phyloP scores from a whole-genome alignment of 345 rosid species.

The Trapa incisa region DNA sequence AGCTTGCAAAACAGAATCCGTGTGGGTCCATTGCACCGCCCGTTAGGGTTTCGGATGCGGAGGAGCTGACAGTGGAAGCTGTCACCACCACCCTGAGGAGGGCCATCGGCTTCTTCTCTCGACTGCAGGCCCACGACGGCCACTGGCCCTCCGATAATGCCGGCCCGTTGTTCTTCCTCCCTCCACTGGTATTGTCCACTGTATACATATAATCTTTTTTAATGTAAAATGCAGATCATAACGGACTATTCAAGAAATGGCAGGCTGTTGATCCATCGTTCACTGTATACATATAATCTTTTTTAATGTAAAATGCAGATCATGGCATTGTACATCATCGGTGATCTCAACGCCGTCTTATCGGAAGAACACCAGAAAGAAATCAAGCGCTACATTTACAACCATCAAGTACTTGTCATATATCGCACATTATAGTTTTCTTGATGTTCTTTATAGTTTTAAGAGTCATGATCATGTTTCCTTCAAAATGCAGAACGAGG shows the following conservation, averaged over 20 bases:
- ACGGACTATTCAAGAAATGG: not conserved
- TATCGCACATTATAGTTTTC: not conserved
- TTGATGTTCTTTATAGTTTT: not conserved
- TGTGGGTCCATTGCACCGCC: conserved; percentile 21
- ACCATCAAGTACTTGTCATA: conserved; percentile 36
- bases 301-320: conserved; percentile 19
- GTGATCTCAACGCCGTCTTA: conserved; percentile 26
- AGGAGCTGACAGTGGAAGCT: conserved; percentile 21
- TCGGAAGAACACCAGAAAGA: conserved; percentile 45
- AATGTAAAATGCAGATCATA: too few species aligned
- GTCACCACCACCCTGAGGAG: conserved; percentile 30
- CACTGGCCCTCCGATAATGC: conserved; percentile 62
- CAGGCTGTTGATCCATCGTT: not conserved
- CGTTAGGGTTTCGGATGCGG: conserved; percentile 24
- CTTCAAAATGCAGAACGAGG: conserved; percentile 36
- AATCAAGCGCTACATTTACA: conserved; percentile 42
- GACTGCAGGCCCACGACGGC: conserved; percentile 52
- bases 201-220: too few species aligned
- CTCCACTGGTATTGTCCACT: conserved; percentile 32
- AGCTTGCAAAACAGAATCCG: conserved; percentile 27
- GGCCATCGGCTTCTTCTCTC: conserved; percentile 39
- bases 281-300: not conserved
- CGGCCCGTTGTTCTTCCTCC: conserved; percentile 55
- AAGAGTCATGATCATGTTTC: not conserved
- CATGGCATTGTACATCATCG: conserved; percentile 40